These are phyloP conservation scores for Coemansia furcata DNA, from an alignment of 192 early-diverging fungal species.

Conservation along the genomic window DNA sequence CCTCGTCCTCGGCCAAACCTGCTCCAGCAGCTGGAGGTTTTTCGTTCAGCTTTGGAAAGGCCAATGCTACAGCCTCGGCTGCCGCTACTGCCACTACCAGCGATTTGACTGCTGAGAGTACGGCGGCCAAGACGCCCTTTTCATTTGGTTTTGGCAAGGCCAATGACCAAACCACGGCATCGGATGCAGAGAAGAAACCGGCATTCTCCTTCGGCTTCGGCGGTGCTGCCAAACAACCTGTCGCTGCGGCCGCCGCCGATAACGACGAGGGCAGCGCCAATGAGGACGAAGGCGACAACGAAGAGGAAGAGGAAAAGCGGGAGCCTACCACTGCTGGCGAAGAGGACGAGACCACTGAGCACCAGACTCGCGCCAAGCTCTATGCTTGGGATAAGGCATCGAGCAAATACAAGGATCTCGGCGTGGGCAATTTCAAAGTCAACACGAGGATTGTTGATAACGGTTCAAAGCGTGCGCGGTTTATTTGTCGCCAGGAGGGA, in stretches of 20 bases:
- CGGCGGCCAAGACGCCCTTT: constrained; percentile 31
- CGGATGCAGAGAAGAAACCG: constrained; percentile 12
- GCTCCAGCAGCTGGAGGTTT: constrained; percentile 8
- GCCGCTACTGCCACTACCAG: background rate
- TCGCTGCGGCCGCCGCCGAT: background rate
- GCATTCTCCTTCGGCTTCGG: constrained; percentile 47
- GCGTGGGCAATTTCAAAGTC: constrained; percentile 41
- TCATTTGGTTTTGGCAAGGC: constrained; percentile 32
- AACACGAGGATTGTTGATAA: constrained; percentile 25
- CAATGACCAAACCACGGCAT: background rate
- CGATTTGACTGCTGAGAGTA: background rate
- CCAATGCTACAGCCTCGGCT: constrained; percentile 8
- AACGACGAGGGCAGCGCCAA: constrained; percentile 1
- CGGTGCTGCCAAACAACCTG: constrained; percentile 7
- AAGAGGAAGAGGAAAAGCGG: constrained; percentile 11
- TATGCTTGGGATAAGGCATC: constrained; percentile 38
- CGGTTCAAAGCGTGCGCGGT: constrained; percentile 22
- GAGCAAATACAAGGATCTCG: constrained; percentile 44
- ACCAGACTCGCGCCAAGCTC: constrained; percentile 38
- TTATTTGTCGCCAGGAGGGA: constrained; percentile 52
- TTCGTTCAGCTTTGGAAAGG: constrained; percentile 30
- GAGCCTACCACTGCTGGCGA: constrained; percentile 43
- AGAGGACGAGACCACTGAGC: constrained; percentile 48
- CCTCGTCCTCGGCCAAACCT: background rate
- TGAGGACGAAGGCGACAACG: constrained; percentile 4